Evolutionary conservation across 2,329 filamentous ascomycete species (phyloP).

Genomic region (Trichoderma citrinoviride): DNA sequence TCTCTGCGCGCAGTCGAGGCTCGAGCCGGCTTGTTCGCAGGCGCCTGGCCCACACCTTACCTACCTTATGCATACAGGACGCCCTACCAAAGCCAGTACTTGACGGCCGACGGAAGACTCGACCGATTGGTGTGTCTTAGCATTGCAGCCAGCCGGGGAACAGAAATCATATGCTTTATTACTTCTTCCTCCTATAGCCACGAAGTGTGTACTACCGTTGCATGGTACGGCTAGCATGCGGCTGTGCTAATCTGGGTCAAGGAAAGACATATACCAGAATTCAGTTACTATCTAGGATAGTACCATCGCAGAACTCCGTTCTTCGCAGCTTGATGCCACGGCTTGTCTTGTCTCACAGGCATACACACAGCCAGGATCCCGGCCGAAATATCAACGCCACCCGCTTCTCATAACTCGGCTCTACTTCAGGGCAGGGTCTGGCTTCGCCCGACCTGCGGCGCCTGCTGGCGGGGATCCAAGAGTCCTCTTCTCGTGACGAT

Average conservation of each 20-base stretch:
- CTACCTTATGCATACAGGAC: too few relatives aligned
- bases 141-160: neutral
- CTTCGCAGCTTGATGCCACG: too few relatives aligned
- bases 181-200: too few relatives aligned
- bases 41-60: neutral
- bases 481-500: neutral
- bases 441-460: slow-evolving; percentile 2
- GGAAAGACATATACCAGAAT: too few relatives aligned
- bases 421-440: neutral
- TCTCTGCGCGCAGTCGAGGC: too few relatives aligned
- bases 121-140: neutral
- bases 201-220: too few relatives aligned
- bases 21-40: neutral
- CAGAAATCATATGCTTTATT: too few relatives aligned
- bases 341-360: neutral
- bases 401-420: neutral
- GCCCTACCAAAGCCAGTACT: neutral
- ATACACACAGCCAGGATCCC: neutral
- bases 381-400: slow-evolving; percentile 6
- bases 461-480: neutral
- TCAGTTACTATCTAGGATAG: too few relatives aligned
- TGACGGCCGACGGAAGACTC: neutral
- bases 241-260: too few relatives aligned
- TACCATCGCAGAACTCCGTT: neutral
- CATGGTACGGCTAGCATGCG: too few relatives aligned